Percentiles rank a stretch among this genome's conserved stretches.
These are phyloP conservation scores for Alternaria angustiovoidea DNA, from an alignment of 2,329 filamentous ascomycete species.

Conservation along the genomic window DNA sequence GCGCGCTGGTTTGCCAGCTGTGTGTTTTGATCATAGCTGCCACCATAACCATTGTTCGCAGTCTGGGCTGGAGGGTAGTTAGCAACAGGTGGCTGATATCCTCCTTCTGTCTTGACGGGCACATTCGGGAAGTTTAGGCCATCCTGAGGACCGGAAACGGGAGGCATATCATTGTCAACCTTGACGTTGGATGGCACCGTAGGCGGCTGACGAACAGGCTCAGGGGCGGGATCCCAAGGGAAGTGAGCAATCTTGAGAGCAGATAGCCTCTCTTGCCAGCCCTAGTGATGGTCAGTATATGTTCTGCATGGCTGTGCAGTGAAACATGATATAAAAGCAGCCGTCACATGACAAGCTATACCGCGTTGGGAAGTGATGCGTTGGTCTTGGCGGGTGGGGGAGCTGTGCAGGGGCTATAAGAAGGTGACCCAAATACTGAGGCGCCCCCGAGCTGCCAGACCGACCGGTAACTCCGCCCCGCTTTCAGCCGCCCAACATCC, in stretches of 20 bases:
- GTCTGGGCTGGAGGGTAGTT: constrained; percentile 39
- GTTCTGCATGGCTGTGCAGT: constrained; percentile 8
- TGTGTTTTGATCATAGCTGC: constrained; percentile 50
- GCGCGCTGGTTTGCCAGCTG: constrained; percentile 64
- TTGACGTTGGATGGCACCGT: constrained; percentile 54
- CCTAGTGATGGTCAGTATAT: constrained; percentile 61
- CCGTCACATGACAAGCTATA: constrained; percentile 49
- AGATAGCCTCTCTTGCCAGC: constrained; percentile 92
- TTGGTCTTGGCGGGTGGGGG: constrained; percentile 47
- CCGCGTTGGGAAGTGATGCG: constrained; percentile 44
- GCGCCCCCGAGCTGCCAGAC: constrained; percentile 49
- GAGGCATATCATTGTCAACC: constrained; percentile 42
- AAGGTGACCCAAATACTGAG: constrained; percentile 56
- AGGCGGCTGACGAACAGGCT: constrained; percentile 61
- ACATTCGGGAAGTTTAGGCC: constrained; percentile 44
- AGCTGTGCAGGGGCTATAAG: constrained; percentile 57
- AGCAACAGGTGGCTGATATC: constrained; percentile 38
- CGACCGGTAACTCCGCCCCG: constrained; percentile 53
- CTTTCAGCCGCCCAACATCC: constrained; percentile 51
- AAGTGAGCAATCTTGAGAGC: constrained; percentile 85
- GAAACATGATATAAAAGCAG: constrained; percentile 13
- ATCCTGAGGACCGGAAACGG: constrained; percentile 39
- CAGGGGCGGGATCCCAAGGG: constrained; percentile 84
- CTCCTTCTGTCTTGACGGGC: constrained; percentile 62
- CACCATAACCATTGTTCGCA: constrained; percentile 43